Percentiles rank a stretch among this genome's conserved stretches.
Evolutionary conservation across 106 monocot species (phyloP).

Genomic region (Dendrobium catenatum): DNA sequence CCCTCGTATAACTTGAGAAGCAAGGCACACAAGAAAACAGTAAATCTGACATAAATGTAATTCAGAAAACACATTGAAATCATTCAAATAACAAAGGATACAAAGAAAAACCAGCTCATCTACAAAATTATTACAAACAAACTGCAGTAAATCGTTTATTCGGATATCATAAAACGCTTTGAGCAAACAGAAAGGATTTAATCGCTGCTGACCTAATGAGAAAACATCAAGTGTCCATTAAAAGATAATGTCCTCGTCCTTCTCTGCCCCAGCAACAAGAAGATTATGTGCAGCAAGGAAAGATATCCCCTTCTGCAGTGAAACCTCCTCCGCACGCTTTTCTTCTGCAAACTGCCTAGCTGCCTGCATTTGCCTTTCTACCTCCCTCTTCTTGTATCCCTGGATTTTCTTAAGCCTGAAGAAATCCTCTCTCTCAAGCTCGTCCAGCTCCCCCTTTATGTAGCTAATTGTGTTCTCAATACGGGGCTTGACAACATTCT

Average conservation of each 20-base stretch:
- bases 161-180: neutral
- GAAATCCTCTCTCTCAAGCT: constrained; percentile 95
- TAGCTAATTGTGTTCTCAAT: constrained; percentile 91
- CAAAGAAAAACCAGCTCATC: neutral
- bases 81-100: neutral
- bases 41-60: too few species aligned
- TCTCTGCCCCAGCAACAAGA: constrained; percentile 46
- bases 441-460: constrained; percentile 91
- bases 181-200: neutral
- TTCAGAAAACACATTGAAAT: neutral
- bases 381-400: constrained; percentile 80
- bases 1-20: too few species aligned
- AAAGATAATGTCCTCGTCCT: constrained; percentile 90
- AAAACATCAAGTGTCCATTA: constrained; percentile 12
- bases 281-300: constrained; percentile 40
- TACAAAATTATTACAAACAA: neutral
- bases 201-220: neutral
- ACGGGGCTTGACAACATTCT: constrained; percentile 93
- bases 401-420: constrained; percentile 94
- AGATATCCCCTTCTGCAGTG: constrained; percentile 63
- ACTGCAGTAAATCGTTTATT: neutral
- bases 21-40: too few species aligned
- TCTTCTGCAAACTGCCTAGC: constrained; percentile 52
- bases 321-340: constrained; percentile 30
- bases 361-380: constrained; percentile 49